Evolutionary conservation across 2,329 filamentous ascomycete genomes (phyloP).

Genomic region (Aspergillus spinulosporus): DNA sequence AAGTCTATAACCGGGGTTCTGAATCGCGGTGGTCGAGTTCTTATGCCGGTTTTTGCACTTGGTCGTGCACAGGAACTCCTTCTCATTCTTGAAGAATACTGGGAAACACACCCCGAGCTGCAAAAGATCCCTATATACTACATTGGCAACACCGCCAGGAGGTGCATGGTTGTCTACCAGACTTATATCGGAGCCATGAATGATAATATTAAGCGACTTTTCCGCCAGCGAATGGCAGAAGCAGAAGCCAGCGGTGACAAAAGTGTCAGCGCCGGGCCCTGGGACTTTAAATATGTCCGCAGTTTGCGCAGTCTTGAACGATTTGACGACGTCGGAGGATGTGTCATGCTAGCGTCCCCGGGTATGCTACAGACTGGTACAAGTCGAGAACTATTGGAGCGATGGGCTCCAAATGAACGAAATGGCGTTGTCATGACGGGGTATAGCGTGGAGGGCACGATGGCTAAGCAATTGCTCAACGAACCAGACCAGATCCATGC

Average conservation of each 20-base stretch:
- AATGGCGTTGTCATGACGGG: conserved; percentile 99
- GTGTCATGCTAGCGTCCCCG: conserved; percentile 94
- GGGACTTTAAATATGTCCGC: conserved; percentile 95
- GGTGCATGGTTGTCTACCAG: conserved; percentile 98
- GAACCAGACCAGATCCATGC: conserved; percentile 94
- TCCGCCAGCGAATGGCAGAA: conserved; percentile 87
- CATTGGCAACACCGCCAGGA: conserved; percentile 87
- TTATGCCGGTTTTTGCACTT: conserved; percentile 94
- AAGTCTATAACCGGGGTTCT: conserved; percentile 90
- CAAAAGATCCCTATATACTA: conserved; percentile 96
- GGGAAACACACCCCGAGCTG: conserved; percentile 82
- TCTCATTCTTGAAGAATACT: conserved; percentile 95
- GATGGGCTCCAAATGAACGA: conserved; percentile 93
- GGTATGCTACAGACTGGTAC: conserved; percentile 99
- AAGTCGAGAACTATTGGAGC: conserved; percentile 84
- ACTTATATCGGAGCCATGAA: conserved; percentile 99
- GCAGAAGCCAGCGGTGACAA: conserved; percentile 80
- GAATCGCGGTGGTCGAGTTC: conserved; percentile 84
- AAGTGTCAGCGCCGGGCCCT: conserved; percentile 69
- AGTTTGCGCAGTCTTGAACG: conserved; percentile 89
- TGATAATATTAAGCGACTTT: conserved; percentile 96
- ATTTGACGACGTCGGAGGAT: conserved; percentile 92
- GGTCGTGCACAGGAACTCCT: conserved; percentile 92
- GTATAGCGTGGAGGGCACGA: conserved; percentile 97
- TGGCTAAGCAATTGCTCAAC: conserved; percentile 93